A percentile compares a stretch with the other conserved stretches of the same genome.
phyloP scores from a whole-genome alignment of 1,284 basidiomycete species.

The Ustilago crameri region DNA sequence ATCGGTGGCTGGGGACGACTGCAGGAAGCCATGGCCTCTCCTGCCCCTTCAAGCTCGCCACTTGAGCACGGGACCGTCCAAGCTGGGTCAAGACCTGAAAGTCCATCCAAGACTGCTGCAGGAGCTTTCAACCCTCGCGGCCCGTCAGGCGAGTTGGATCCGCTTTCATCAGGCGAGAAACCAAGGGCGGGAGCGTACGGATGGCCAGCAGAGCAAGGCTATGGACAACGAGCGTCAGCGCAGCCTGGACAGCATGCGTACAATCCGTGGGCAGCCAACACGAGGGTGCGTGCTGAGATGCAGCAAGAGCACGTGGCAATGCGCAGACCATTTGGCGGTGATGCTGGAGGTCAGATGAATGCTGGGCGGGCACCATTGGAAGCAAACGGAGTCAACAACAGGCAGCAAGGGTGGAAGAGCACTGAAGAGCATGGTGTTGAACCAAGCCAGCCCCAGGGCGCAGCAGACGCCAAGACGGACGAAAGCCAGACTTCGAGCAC shows the following conservation, averaged over 20 bases:
- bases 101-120: conserved; percentile 8
- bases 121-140: not conserved
- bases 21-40: conserved; percentile 49
- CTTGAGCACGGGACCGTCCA: not conserved
- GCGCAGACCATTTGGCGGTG: conserved; percentile 11
- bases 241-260: conserved; percentile 6
- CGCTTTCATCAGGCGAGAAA: not conserved
- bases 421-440: not conserved
- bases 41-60: conserved; percentile 14
- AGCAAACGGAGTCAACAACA: not conserved
- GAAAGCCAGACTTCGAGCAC: conserved; percentile 3
- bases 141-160: conserved; percentile 6
- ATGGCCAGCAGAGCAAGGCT: not conserved
- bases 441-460: not conserved
- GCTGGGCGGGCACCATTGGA: conserved; percentile 3
- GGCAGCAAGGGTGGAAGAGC: conserved; percentile 21
- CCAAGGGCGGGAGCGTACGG: not conserved
- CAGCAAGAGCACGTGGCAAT: conserved; percentile 41
- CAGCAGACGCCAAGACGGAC: conserved; percentile 6
- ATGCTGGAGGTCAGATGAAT: not conserved
- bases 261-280: conserved; percentile 42
- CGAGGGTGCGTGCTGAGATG: conserved; percentile 36
- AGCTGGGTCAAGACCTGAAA: conserved; percentile 4
- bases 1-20: conserved; percentile 55
- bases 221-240: not conserved